Conservation (phyloP, 2,329 filamentous ascomycete species). For the Penicillium digitatum region DNA sequence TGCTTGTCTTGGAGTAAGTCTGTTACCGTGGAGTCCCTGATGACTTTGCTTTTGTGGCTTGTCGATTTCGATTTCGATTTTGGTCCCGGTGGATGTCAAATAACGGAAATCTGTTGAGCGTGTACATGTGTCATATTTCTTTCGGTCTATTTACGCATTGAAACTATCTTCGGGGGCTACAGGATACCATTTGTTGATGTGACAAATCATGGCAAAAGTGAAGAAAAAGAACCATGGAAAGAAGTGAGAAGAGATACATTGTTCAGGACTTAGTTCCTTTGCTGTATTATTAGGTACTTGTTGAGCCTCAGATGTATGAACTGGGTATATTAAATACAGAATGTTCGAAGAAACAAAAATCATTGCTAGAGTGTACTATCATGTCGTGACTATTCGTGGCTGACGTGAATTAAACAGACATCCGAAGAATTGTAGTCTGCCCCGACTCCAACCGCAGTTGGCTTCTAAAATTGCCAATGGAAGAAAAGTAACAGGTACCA, state of each 20-base stretch:
- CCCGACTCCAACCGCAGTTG: not conserved
- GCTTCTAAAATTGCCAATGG: not conserved
- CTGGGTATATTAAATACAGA: not conserved
- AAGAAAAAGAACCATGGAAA: not conserved
- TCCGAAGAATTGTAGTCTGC: not conserved
- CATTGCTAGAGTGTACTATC: not conserved
- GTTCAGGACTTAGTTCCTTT: not conserved
- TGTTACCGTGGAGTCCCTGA: not conserved
- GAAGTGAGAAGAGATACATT: not conserved
- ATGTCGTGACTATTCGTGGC: not conserved
- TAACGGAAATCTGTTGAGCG: not conserved
- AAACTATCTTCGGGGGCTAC: not conserved
- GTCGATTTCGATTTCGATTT: not conserved
- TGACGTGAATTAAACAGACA: not conserved
- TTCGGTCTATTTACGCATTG: not conserved
- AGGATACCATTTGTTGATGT: too few species aligned
- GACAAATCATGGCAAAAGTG: too few species aligned
- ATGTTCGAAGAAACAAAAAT: not conserved
- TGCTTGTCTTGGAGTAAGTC: not conserved
- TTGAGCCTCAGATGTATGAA: not conserved
- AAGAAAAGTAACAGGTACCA: not conserved
- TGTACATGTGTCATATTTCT: conserved; percentile 2
- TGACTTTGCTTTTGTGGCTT: conserved; percentile 9
- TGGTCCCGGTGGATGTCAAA: not conserved
- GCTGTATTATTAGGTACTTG: not conserved